Conservation (phyloP, 1,139 yeast species). For the Taphrina pruni region DNA sequence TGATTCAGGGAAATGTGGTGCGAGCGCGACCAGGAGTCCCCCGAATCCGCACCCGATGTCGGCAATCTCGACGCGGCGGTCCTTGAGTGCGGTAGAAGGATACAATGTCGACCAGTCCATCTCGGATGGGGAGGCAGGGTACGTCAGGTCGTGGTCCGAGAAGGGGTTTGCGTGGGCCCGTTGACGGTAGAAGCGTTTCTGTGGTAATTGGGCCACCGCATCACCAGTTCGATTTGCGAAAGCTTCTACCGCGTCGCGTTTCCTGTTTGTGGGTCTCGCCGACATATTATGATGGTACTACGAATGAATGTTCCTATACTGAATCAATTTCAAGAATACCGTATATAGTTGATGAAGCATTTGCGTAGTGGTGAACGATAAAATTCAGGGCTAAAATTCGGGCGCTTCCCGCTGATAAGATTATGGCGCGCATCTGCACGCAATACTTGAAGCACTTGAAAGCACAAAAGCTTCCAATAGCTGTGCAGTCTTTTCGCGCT, state of each 20-base stretch:
- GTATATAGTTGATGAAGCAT: no score
- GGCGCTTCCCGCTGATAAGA: conserved; percentile 12
- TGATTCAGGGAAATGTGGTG: conserved; percentile 74
- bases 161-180: conserved; percentile 98
- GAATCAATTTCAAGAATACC: no score
- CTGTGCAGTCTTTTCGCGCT: no score
- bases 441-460: no score
- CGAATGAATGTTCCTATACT: no score
- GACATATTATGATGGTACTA: not conserved
- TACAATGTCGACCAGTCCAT: conserved; percentile 88
- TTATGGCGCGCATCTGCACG: not conserved
- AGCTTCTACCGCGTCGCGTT: conserved; percentile 30
- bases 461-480: no score
- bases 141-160: conserved; percentile 89
- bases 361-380: not conserved
- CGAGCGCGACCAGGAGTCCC: conserved; percentile 79
- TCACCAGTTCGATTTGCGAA: conserved; percentile 30
- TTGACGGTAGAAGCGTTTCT: conserved; percentile 90
- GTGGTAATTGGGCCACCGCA: conserved; percentile 34
- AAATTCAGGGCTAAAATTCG: not conserved
- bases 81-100: conserved; percentile 57
- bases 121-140: conserved; percentile 75
- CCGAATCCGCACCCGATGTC: conserved; percentile 99
- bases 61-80: conserved; percentile 77
- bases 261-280: not conserved